Evolutionary conservation across 2,329 filamentous ascomycete species (phyloP).

Genomic region (Talaromyces sp.): DNA sequence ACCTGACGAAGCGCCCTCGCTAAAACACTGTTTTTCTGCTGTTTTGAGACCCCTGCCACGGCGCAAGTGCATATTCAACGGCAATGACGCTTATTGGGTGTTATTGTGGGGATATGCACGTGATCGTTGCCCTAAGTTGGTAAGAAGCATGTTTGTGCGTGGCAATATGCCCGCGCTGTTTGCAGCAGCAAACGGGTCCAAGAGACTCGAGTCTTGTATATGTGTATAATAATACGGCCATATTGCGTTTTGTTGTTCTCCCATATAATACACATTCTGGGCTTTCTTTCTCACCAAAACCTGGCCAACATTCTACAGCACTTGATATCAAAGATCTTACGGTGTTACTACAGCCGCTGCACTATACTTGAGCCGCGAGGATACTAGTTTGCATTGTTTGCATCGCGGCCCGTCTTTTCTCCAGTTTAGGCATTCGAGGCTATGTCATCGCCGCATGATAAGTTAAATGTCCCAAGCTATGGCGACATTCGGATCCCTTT

Average conservation of each 20-base stretch:
- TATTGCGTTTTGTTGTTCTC: not conserved
- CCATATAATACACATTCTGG: not conserved
- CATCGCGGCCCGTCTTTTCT: constrained; percentile 6
- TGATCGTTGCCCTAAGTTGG: not conserved
- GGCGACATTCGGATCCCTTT: not conserved
- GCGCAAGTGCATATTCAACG: not conserved
- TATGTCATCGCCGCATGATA: constrained; percentile 3
- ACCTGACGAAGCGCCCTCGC: not conserved
- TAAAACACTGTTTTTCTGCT: not conserved
- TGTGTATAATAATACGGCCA: not conserved
- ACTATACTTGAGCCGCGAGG: not conserved
- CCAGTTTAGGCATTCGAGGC: constrained; percentile 5
- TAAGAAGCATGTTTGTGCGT: not conserved
- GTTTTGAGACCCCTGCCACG: not conserved
- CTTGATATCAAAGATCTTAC: not conserved
- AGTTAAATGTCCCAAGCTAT: not conserved
- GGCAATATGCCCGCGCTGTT: not conserved
- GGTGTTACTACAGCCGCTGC: not conserved
- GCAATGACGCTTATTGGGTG: not conserved
- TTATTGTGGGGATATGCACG: not conserved
- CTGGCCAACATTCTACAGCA: no score
- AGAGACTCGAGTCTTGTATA: not conserved
- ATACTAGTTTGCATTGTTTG: constrained; percentile 9
- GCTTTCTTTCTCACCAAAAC: not conserved
- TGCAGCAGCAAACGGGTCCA: not conserved